Evolutionary conservation across 139 green algal species (phyloP), one percentile per base, ranked within the genome.

Genomic region (Auxenochlorella pyrenoidosa): DNA sequence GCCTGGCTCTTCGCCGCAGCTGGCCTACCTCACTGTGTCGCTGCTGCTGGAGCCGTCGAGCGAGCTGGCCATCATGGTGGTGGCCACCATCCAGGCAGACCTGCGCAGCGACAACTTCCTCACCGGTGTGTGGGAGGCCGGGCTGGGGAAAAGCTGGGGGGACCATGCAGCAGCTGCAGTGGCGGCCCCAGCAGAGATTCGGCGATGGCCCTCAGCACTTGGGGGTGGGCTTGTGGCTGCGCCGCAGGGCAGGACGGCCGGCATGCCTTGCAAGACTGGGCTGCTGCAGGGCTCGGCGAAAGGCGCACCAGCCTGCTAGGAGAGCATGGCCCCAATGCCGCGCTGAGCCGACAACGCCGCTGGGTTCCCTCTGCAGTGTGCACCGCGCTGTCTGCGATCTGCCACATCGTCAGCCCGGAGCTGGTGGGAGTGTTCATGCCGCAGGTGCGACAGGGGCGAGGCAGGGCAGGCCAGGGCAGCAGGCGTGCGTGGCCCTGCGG

Each of bases 61-160:
- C 87, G 95, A 99, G 81, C 92, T 99, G 59, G 95, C 98, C 63
- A 95, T 99, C 54, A 89, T 99, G 88, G 94, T 99, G 32, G 95
- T 99, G 41, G 99, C 99, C 91, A 99, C 97, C 12, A 93, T 99
- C 72, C 94, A 97, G 79, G 92, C 91, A 63, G 98, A 99, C 89
- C 89, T 99, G 30, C 95, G 95, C 51, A 95, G 86, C 36, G 97
- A 99, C 92, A 99, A 99, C 88, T 96, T 96, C 83, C 90, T 99
- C 34, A 93, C 96, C 5, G 94, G 94, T 96, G 72, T 58, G 93
- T 75, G 34, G 28, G 26, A 68, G 6, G 6, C 12, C 8, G 47
- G n/a, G n/a, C 2, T 5, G 63, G 63, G 47, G 47, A 54, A 54
- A 10, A 10, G 47, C 47, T 18, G 47, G 47, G 47, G 47, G 47